phyloP scores from a whole-genome alignment of 208 protist species.

The Leishmania gerbilli region DNA sequence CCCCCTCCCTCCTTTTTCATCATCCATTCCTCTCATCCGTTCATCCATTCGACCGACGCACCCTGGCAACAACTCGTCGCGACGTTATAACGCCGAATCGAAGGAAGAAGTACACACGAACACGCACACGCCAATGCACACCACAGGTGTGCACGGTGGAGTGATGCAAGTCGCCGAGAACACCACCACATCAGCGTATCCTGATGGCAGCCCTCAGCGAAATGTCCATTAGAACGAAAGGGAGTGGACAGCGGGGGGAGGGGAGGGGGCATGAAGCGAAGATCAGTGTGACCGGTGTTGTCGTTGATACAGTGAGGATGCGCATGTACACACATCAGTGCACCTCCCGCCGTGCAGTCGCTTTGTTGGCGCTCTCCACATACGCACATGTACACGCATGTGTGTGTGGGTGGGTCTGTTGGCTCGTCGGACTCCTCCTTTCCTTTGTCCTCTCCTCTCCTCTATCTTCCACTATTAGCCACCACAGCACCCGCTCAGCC shows the following conservation, averaged over 20 bases:
- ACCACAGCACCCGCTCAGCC: not conserved
- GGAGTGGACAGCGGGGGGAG: not conserved
- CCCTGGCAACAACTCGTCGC: not conserved
- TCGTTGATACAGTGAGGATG: not conserved
- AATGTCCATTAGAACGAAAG: not conserved
- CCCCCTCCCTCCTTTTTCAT: not conserved
- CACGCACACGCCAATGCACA: not conserved
- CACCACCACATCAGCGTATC: not conserved
- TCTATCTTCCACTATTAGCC: not conserved
- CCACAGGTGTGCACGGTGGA: not conserved
- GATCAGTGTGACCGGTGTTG: not conserved
- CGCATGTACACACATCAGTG: not conserved
- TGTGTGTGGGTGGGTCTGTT: not conserved
- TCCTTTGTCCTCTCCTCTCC: not conserved
- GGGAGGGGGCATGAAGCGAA: not conserved
- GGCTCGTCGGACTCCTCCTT: not conserved
- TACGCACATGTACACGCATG: not conserved
- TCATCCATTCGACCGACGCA: not conserved
- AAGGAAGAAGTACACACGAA: not conserved
- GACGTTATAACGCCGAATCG: not conserved
- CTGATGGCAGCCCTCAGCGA: not conserved
- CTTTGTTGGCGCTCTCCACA: not conserved
- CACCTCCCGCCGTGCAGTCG: not conserved
- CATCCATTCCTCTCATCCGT: not conserved
- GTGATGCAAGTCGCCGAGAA: not conserved